Conservation (phyloP, 257 asterid species). For the Ophiorrhiza pumila region DNA sequence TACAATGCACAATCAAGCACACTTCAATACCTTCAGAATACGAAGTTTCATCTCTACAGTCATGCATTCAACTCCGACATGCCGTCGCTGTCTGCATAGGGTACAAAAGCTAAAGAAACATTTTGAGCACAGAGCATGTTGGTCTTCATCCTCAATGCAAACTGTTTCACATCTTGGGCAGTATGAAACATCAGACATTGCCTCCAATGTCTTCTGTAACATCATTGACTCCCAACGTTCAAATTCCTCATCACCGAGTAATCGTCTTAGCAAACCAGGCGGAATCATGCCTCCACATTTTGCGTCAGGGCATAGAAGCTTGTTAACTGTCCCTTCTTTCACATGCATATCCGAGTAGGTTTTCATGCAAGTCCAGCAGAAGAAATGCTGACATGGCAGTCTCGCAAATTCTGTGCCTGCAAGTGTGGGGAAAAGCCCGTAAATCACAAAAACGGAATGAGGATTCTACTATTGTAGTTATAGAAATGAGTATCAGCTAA, state of each 20-base stretch:
- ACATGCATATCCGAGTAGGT: slow-evolving; percentile 65
- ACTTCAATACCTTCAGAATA: slow-evolving; percentile 55
- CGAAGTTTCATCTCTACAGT: slow-evolving; percentile 68
- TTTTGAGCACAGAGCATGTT: slow-evolving; percentile 82
- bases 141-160: slow-evolving; percentile 75
- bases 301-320: slow-evolving; percentile 70
- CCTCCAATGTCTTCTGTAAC: slow-evolving; percentile 70
- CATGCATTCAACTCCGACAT: slow-evolving; percentile 79
- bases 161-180: slow-evolving; percentile 96
- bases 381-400: slow-evolving; percentile 82
- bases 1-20: slow-evolving; percentile 4
- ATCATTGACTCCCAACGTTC: slow-evolving; percentile 75
- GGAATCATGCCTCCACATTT: slow-evolving; percentile 90
- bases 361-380: slow-evolving; percentile 73
- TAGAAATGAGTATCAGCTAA: not conserved
- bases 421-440: slow-evolving; percentile 11
- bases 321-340: slow-evolving; percentile 69
- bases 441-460: not conserved
- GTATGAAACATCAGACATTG: slow-evolving; percentile 82
- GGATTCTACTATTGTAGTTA: too few relatives aligned
- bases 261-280: slow-evolving; percentile 68
- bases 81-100: slow-evolving; percentile 72
- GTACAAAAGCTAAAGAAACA: slow-evolving; percentile 89
- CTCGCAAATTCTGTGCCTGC: slow-evolving; percentile 76
- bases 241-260: slow-evolving; percentile 67